These are phyloP conservation scores for Auricularia auricula-judae DNA, from an alignment of 768 basidiomycete genomes.

Conservation along the genomic window DNA sequence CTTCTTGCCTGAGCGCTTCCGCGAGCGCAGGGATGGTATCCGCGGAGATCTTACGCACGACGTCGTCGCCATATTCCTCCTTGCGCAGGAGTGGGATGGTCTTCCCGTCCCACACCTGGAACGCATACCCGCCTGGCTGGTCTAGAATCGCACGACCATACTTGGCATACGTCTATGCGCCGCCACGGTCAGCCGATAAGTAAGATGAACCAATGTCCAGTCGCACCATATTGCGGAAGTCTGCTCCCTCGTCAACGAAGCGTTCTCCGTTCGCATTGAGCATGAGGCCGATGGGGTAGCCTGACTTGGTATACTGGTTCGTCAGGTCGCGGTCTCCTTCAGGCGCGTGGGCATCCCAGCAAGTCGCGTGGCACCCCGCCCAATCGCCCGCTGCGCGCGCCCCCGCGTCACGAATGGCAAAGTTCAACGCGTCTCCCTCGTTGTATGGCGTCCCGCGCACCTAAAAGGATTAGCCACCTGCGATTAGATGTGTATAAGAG, in stretches of 20 bases:
- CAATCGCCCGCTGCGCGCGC: slow-evolving; percentile 56
- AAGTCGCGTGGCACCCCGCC: slow-evolving; percentile 59
- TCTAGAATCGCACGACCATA: slow-evolving; percentile 49
- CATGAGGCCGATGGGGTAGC: slow-evolving; percentile 65
- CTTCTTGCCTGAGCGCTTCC: slow-evolving; percentile 16
- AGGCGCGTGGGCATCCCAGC: slow-evolving; percentile 58
- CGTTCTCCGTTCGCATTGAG: slow-evolving; percentile 44
- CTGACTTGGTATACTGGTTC: slow-evolving; percentile 65
- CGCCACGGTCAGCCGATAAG: background rate
- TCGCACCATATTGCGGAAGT: slow-evolving; percentile 40
- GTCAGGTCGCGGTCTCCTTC: slow-evolving; percentile 46
- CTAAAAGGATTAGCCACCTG: slow-evolving; percentile 18
- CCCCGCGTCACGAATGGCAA: slow-evolving; percentile 25
- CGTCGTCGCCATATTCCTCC: slow-evolving; percentile 55
- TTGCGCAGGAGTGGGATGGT: slow-evolving; percentile 33
- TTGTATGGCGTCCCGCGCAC: slow-evolving; percentile 65
- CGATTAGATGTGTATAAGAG: background rate
- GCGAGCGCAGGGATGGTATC: slow-evolving; percentile 39
- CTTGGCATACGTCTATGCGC: slow-evolving; percentile 51
- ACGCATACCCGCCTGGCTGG: slow-evolving; percentile 49
- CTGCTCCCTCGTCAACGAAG: slow-evolving; percentile 63
- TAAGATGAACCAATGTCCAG: no score
- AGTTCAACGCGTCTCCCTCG: slow-evolving; percentile 45
- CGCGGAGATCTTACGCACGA: slow-evolving; percentile 46
- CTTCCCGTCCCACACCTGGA: slow-evolving; percentile 54